Conservation (phyloP, 176 grass and related monocot genomes). For the Saccharum spontaneum region DNA sequence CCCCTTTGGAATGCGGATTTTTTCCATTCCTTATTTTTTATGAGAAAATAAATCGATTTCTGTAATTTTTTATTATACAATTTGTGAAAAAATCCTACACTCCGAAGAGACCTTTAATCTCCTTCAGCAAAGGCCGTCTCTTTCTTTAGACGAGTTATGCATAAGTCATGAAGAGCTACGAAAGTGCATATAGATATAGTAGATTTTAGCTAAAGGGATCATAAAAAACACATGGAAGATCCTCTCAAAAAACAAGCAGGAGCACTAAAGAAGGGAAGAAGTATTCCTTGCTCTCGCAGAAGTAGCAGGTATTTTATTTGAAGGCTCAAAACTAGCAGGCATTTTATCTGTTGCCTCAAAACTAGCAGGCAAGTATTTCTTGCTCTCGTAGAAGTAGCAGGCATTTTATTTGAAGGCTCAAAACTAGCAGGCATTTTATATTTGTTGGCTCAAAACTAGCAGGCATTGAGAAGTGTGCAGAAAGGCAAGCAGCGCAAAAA, state of each 20-base stretch:
- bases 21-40: not conserved
- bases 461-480: not conserved
- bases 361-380: not conserved
- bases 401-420: not conserved
- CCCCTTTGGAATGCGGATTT: no score
- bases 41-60: not conserved
- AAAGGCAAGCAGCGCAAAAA: not conserved
- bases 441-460: not conserved
- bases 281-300: not conserved
- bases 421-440: not conserved
- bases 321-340: not conserved
- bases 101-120: not conserved
- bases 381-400: not conserved
- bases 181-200: not conserved
- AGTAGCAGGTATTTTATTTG: not conserved
- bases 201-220: not conserved
- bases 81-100: not conserved
- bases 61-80: not conserved
- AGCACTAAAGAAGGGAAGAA: not conserved
- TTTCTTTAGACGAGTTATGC: not conserved
- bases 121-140: not conserved
- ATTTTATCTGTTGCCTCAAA: not conserved
- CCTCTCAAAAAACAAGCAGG: not conserved
- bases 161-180: not conserved
- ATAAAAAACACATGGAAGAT: not conserved